These are phyloP conservation scores for Cyathus striatus DNA, from an alignment of 768 basidiomycete species.

Conservation along the genomic window DNA sequence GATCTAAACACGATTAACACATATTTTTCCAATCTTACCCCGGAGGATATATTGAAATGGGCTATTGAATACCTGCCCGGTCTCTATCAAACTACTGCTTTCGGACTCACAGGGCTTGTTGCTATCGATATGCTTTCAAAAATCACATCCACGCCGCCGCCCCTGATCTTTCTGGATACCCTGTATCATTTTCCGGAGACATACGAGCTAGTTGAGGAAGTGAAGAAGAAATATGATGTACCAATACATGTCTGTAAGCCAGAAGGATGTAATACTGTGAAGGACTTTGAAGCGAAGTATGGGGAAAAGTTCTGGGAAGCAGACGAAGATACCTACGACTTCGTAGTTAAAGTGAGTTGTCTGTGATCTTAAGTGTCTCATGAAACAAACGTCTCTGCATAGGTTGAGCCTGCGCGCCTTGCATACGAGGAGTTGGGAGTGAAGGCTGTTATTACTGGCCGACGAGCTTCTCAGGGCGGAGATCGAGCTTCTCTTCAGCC, in stretches of 20 bases:
- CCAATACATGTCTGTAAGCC: constrained; percentile 79
- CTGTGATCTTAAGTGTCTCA: background rate
- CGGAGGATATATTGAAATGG: constrained; percentile 86
- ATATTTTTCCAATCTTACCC: constrained; percentile 63
- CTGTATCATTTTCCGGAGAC: constrained; percentile 95
- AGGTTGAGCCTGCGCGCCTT: constrained; percentile 92
- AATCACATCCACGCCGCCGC: constrained; percentile 61
- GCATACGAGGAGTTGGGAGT: constrained; percentile 81
- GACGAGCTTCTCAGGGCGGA: constrained; percentile 90
- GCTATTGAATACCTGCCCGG: constrained; percentile 73
- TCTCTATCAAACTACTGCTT: constrained; percentile 92
- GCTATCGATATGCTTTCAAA: constrained; percentile 93
- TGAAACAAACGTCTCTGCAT: background rate
- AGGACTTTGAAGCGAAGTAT: constrained; percentile 75
- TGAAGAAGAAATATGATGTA: constrained; percentile 68
- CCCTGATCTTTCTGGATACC: constrained; percentile 95
- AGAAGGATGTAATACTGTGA: constrained; percentile 54
- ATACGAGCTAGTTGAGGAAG: constrained; percentile 81
- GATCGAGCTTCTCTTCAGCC: constrained; percentile 79
- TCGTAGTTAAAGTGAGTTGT: constrained; percentile 73
- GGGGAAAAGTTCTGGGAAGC: constrained; percentile 84
- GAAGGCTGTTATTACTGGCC: constrained; percentile 89
- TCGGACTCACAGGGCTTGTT: constrained; percentile 92
- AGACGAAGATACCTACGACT: constrained; percentile 88
- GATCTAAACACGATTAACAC: constrained; percentile 68